Evolutionary conservation across 1,284 basidiomycete genomes (phyloP), one percentile per base, ranked within the genome.

Genomic region (Ustilago vetiveriae): DNA sequence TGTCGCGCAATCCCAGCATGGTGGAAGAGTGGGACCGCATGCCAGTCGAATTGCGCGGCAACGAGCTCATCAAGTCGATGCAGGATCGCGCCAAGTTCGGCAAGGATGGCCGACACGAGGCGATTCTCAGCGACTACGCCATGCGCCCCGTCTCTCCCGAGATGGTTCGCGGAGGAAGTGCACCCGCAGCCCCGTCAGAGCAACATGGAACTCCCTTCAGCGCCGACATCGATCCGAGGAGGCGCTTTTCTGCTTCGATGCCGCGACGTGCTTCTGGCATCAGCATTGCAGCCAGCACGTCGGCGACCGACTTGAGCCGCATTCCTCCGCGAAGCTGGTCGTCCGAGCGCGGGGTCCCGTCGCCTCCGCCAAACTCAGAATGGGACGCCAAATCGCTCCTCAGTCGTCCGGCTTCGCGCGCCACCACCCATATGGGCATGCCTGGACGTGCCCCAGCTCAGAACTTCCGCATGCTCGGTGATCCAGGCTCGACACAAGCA

Each of bases 261-360:
- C 50, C 53, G 19, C 49, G 54, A 14, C 44, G 65, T 1, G 45
- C 54, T 9, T 68, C 65, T 3, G 65, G 57, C 0, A 48, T 43
- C 6, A 70, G 67, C 43, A 49, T 70, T 14, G 35, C 48, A 10
- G 46, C 56, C 6, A 59, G 54, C 13, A 13, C 53, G 5, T 70
- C 62, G 7, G 44, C 40, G 16, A 59, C 57, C 10, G 72, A 71
- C 8, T 26, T 59, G 27, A 72, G 75, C 24, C 58, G 73, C 14
- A 59, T 75, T 10, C 73, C 75, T 10, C 58, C 75, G 1, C 65
- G 75, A 13, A 63, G 54, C 56, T 77, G 75, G 75, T 40, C 42
- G 10, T 77, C 75, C 2, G 56, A 52, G 17, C 38, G 57, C 9
- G 66, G 70, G 24, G 44, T 75, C 10, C 73, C 75, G 0, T 65